Evolutionary conservation across 345 rosid species (phyloP), one percentile per base, ranked within the genome.

Genomic region (Citrus glauca): DNA sequence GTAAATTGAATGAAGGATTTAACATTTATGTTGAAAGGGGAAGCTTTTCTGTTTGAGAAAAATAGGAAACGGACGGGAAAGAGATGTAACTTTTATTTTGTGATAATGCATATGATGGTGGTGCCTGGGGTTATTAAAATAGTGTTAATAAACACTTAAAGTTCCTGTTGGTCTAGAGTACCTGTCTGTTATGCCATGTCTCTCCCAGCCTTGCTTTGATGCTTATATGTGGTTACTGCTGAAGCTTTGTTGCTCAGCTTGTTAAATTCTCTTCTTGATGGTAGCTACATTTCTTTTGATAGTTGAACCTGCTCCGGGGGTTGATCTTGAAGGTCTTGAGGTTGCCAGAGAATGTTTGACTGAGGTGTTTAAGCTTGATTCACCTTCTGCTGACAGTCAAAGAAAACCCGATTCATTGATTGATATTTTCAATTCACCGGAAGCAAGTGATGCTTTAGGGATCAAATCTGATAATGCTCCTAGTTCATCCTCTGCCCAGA

Each of bases 321-420:
- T 87, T 69, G 97, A 94, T 76, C 79, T 81, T 37, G 98, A 94
- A 89, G 96, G 94, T 16, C 84, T 94, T 80, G 94, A 92, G 78
- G 94, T 94, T 79, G 94, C 91, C 57, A 88, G 73, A 79, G 97
- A 94, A 75, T 94, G 96, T 78, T 84, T 94, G 82, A 40, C 62
- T 0, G 94, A 88, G 65, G 93, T 85, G 28, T 94, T 94, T 73
- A 84, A 85, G 69, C 84, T 88, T 17, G 79, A 80, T 61, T 73
- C 88, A 22, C 74, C 82, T 62, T 71, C 82, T 65, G 37, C 69
- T 28, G 74, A 75, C 16, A 83, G 85, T 71, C 60, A 65, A 53
- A 37, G 74, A 1, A 87, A 84, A 59, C 87, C 91, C 59, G 82
- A 91, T 79, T 83, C 85, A 7, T 87, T 94, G 78, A 74, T 92